Conservation (phyloP, 805 yeast genomes). For the Crinitomyces ghanaensis region DNA sequence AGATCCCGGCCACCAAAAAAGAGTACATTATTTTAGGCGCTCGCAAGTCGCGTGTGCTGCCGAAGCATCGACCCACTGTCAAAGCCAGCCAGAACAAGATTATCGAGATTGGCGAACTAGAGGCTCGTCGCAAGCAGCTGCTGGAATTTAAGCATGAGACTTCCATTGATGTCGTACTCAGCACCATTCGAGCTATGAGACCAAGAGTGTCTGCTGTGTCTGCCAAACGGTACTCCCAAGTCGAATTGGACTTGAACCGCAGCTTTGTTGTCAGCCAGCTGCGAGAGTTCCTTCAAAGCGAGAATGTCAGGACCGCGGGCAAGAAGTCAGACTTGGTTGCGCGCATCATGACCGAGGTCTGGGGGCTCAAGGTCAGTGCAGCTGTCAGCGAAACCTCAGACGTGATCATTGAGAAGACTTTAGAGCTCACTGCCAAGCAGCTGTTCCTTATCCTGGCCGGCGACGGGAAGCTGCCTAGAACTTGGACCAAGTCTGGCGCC, state of each 20-base stretch:
- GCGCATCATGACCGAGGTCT: conserved; percentile 26
- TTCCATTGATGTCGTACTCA: conserved; percentile 8
- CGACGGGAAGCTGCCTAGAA: conserved; percentile 31
- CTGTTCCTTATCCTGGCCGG: conserved; percentile 32
- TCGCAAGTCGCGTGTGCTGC: conserved; percentile 11
- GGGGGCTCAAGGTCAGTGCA: conserved; percentile 25
- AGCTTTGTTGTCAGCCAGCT: conserved; percentile 23
- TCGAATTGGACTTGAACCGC: conserved; percentile 16
- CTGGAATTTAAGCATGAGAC: conserved; percentile 12
- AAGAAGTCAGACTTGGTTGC: conserved; percentile 19
- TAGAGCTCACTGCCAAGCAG: conserved; percentile 29
- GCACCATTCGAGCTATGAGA: conserved; percentile 13
- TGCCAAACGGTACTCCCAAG: conserved; percentile 15
- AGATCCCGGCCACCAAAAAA: conserved; percentile 5
- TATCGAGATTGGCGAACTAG: conserved; percentile 12
- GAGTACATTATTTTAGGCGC: conserved; percentile 17
- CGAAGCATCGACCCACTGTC: conserved; percentile 8
- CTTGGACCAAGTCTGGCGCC: conserved; percentile 33
- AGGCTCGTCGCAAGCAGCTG: conserved; percentile 13
- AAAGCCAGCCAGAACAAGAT: neutral
- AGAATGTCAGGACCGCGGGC: conserved; percentile 1
- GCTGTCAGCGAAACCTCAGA: conserved; percentile 24
- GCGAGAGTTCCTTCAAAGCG: conserved; percentile 9
- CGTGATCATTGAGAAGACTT: conserved; percentile 24
- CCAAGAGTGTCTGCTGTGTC: conserved; percentile 14